Base-by-base conservation (phyloP, 2,329 filamentous ascomycete genomes). In the Nannizziopsis arthrosporioides region DNA sequence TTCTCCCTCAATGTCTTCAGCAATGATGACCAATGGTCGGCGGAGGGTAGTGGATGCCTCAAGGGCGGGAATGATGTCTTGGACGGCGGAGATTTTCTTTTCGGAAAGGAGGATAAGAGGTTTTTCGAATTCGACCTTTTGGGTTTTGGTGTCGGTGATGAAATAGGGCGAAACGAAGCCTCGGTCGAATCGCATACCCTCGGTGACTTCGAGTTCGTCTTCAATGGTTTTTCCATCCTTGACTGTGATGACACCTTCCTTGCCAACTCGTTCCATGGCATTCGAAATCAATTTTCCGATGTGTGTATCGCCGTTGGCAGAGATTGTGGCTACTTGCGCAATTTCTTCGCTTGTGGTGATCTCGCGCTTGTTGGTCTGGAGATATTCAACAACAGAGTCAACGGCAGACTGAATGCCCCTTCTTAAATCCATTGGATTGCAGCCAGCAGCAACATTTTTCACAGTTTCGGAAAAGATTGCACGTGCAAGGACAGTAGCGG, bases 121-220 rank as follows among this genome's bases (percentile, higher is more conserved):
- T 80, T 98, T 96, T 82, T 98, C 92, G 59, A 98, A 98, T 75
- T 98, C 92, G 50, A 96, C 89, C 82, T 98, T 98, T 70, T 94
- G 88, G 52, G 89, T 71, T 83, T 98, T 98, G 79, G 88, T 75
- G 65, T 98, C 92, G 75, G 92, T 98, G 76, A 98, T 98, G 78
- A 98, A 98, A 82, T 98, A 98, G 60, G 92, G 89, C 19, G 92
- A 98, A 66, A 94, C 90, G 71, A 84, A 98, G 55, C 92, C 92
- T 65, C 92, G 90, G 80, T 98, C 92, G 74, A 98, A 98, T 71
- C 92, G 88, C 92, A 98, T 98, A 68, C 92, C 92, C 82, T 98
- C 92, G 51, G 92, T 98, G 54, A 98, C 82, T 75, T 98, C 92
- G 49, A 98, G 84, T 80, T 98, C 92, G 61, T 98, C 92, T 62